Base-by-base conservation (phyloP, 2,329 filamentous ascomycete species). In the Pseudogymnoascus sp. region DNA sequence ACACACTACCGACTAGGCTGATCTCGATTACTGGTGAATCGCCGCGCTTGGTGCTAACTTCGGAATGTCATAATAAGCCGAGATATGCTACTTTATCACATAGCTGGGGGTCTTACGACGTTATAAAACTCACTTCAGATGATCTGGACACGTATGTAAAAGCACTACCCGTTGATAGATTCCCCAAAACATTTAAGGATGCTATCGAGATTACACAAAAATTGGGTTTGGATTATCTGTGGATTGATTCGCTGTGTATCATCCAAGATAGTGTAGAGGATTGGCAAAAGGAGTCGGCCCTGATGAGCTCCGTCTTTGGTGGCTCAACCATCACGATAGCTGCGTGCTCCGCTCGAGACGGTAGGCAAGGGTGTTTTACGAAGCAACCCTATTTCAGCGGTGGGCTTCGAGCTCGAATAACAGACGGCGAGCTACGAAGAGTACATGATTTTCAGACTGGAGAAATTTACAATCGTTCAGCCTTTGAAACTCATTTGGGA, bases 241-340 rank as follows among this genome's bases (percentile, higher is more conserved):
- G 70, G 70, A 69, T 71, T 16, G 70, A 72, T 59, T 68, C 67
- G 8, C 62, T 71, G 16, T 71, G 70, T 61, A 70, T 71, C 35
- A 53, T 71, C 16, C 69, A 71, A 62, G 67, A 69, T 42, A 62
- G 61, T 28, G 25, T 28, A 10, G 61, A 62, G 16, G 69, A 71
- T 59, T 70, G 69, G 69, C n/a, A 50, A 16, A 60, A n/a, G 18
- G 66, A 68, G 50, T 65, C 66, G 3, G 47, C 56, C 6, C 16
- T 44, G 5, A 68, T 68, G 66, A 12, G 50, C 12, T 38, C 38
- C 3, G 47, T 65, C n/a, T 67, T 65, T 59, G 60, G 61, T 5
- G 33, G 53, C 40, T 63, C 61, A 18, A 56, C 44, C 4, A 60
- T 66, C 38, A 67, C 31, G 3, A 63, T 68, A 21, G 67, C 66